phyloP scores from a whole-genome alignment of 345 rosid genomes.

The Eutrema yunnanense region DNA sequence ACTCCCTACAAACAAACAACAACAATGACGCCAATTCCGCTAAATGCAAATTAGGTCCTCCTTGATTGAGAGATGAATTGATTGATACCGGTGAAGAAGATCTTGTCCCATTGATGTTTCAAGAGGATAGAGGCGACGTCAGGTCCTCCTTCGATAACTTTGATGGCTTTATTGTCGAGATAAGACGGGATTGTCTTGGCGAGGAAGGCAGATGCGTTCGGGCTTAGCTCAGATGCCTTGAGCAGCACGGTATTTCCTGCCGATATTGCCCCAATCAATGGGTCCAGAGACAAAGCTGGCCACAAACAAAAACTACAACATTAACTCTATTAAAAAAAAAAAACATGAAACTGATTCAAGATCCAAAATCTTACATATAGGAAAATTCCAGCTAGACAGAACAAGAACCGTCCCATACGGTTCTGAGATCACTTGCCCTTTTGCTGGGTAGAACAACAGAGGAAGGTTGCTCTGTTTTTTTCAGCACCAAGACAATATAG shows the following conservation, averaged over 20 bases:
- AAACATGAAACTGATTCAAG: neutral
- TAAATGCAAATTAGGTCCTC: neutral
- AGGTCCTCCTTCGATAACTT: conserved; percentile 59
- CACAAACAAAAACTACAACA: neutral
- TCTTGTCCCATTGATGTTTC: conserved; percentile 78
- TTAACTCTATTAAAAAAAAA: neutral
- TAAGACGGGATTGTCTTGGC: conserved; percentile 48
- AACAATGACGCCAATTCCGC: neutral
- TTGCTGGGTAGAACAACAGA: conserved; percentile 55
- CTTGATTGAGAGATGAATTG: neutral
- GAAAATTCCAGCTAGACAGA: conserved; percentile 81
- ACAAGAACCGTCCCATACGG: conserved; percentile 81
- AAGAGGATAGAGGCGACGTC: conserved; percentile 54
- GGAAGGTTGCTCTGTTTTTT: conserved; percentile 46
- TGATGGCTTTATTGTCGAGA: conserved; percentile 63
- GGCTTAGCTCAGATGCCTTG: conserved; percentile 74
- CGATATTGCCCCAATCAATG: conserved; percentile 80
- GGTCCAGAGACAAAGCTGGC: conserved; percentile 71
- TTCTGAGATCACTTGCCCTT: conserved; percentile 55
- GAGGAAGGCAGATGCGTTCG: conserved; percentile 54
- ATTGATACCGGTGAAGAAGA: conserved; percentile 68
- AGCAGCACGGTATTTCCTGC: conserved; percentile 82
- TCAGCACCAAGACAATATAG: neutral
- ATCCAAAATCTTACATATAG: conserved; percentile 52
- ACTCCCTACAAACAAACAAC: conserved; percentile 47